These are phyloP conservation scores for Verticillium alfalfae DNA, from an alignment of 2,329 filamentous ascomycete genomes.

Conservation along the genomic window DNA sequence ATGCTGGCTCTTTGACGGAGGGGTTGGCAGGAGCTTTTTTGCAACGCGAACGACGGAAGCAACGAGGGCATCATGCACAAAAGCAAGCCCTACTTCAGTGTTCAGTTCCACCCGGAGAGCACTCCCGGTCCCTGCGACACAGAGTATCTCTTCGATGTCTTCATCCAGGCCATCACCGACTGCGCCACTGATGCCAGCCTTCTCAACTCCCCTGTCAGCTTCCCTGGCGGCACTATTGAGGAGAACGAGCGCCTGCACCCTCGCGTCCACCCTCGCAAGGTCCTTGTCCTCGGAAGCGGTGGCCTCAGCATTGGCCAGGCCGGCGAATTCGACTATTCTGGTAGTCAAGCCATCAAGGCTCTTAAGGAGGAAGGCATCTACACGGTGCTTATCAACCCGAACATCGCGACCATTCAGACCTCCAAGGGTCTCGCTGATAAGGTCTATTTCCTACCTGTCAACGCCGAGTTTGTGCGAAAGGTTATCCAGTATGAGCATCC, in stretches of 20 bases:
- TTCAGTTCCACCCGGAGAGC: conserved; percentile 99
- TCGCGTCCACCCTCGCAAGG: conserved; percentile 84
- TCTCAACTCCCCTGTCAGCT: conserved; percentile 69
- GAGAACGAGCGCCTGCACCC: conserved; percentile 76
- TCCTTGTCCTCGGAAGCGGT: conserved; percentile 87
- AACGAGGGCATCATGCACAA: conserved; percentile 95
- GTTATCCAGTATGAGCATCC: conserved; percentile 92
- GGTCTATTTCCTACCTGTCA: conserved; percentile 97
- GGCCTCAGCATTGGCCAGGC: conserved; percentile 96
- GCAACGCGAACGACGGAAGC: conserved; percentile 96
- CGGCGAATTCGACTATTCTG: conserved; percentile 98
- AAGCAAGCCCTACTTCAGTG: conserved; percentile 88
- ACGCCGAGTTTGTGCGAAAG: conserved; percentile 94
- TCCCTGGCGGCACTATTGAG: conserved; percentile 77
- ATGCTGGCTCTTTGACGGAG: conserved; percentile 65
- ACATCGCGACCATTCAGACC: conserved; percentile 98
- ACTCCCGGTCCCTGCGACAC: conserved; percentile 93
- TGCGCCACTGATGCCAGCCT: conserved; percentile 62
- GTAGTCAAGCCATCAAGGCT: conserved; percentile 97
- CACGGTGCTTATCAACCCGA: conserved; percentile 96
- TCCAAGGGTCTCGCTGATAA: conserved; percentile 97
- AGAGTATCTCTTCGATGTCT: conserved; percentile 95
- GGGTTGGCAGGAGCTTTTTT: conserved; percentile 95
- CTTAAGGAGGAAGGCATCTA: conserved; percentile 97
- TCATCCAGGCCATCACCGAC: conserved; percentile 76